Evolutionary conservation across 441 rosid species (phyloP).

Genomic region (Adansonia gregorii): DNA sequence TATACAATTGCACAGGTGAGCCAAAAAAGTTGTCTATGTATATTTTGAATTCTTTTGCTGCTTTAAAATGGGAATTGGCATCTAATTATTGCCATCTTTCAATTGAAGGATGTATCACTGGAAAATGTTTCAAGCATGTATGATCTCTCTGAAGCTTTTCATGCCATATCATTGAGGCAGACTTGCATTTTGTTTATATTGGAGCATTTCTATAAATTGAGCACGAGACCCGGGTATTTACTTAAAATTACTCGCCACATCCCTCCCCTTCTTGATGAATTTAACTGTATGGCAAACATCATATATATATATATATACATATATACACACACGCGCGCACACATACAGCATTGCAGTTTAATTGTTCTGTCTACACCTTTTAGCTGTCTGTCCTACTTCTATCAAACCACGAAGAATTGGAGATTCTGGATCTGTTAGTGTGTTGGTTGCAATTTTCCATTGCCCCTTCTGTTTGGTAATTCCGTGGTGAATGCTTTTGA

Average conservation of each 20-base stretch:
- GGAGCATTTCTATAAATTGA: conserved; percentile 89
- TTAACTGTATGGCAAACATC: background rate
- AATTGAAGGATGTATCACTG: conserved; percentile 80
- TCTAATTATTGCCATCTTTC: conserved; percentile 24
- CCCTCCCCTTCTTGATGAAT: background rate
- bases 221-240: conserved; percentile 75
- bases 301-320: no score
- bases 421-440: background rate
- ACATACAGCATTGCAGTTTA: background rate
- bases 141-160: conserved; percentile 96
- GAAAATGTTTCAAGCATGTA: conserved; percentile 91
- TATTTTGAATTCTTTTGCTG: conserved; percentile 21
- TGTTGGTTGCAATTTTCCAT: background rate
- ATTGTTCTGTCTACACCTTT: background rate
- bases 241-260: conserved; percentile 5
- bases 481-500: background rate
- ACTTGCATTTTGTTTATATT: conserved; percentile 89
- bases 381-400: background rate
- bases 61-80: conserved; percentile 21
- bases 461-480: background rate
- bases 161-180: conserved; percentile 88
- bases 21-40: conserved; percentile 22
- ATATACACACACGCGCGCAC: no score
- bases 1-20: conserved; percentile 96
- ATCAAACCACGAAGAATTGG: background rate